These are phyloP conservation scores for Beta lomatogona DNA, from an alignment of 179 eudicot genomes.

Conservation along the genomic window DNA sequence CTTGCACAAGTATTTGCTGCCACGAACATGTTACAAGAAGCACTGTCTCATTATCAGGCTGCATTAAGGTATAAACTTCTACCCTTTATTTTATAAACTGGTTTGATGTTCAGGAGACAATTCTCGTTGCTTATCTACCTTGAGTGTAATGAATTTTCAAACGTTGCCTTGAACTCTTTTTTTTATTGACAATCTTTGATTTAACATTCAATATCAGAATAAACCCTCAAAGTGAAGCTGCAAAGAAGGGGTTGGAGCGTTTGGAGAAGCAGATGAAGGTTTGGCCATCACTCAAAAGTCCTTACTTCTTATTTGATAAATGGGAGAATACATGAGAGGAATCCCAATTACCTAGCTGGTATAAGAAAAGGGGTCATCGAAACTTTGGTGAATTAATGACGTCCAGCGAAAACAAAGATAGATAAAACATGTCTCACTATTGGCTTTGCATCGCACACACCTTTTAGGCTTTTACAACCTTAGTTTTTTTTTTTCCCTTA, in stretches of 20 bases:
- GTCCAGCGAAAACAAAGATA: background rate
- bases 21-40: slow-evolving; percentile 92
- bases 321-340: background rate
- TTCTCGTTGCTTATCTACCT: background rate
- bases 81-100: background rate
- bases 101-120: background rate
- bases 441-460: too few relatives aligned
- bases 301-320: background rate
- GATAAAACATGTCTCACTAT: too few relatives aligned
- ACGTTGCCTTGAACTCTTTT: background rate
- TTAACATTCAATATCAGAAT: slow-evolving; percentile 47
- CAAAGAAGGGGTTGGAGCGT: slow-evolving; percentile 85
- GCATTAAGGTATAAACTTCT: slow-evolving; percentile 65
- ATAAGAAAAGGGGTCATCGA: background rate
- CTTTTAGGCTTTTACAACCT: too few relatives aligned
- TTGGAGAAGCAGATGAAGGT: slow-evolving; percentile 98
- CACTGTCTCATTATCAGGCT: slow-evolving; percentile 86
- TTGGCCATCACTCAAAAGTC: slow-evolving; percentile 14
- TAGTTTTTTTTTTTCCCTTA: background rate
- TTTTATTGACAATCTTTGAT: background rate
- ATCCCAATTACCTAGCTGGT: background rate
- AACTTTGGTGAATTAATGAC: background rate
- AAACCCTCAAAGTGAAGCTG: slow-evolving; percentile 86
- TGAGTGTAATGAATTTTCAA: background rate
- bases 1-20: slow-evolving; percentile 97